These are phyloP conservation scores for Vachellia pachyceras DNA, from an alignment of 306 rosid species.

Conservation along the genomic window DNA sequence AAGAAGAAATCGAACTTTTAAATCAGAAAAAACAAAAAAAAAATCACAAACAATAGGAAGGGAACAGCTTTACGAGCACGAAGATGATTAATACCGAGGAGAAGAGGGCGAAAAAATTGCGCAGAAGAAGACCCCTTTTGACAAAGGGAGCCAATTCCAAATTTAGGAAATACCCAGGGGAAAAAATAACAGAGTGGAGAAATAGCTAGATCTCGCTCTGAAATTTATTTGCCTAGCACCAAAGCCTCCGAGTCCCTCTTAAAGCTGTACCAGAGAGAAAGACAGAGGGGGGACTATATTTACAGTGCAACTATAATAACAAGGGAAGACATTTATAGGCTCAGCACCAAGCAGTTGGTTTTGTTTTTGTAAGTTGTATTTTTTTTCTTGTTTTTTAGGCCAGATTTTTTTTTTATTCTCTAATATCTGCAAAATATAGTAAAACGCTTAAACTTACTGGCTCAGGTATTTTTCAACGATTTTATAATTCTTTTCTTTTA, in stretches of 20 bases:
- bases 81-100: constrained; percentile 46
- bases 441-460: not conserved
- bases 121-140: constrained; percentile 47
- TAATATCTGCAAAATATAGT: constrained; percentile 15
- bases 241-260: constrained; percentile 11
- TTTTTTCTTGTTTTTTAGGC: not conserved
- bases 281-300: constrained; percentile 17
- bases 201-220: constrained; percentile 44
- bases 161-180: constrained; percentile 33
- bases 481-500: not conserved
- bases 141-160: constrained; percentile 53
- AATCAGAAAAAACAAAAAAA: not conserved
- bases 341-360: not conserved
- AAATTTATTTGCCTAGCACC: not conserved
- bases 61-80: not conserved
- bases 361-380: not conserved
- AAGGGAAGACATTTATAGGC: not conserved
- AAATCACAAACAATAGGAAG: not conserved
- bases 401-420: not conserved
- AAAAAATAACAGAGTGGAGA: not conserved
- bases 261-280: constrained; percentile 1
- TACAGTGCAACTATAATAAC: constrained; percentile 8
- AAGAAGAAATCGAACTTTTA: not conserved
- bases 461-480: not conserved
- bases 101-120: constrained; percentile 40